Evolutionary conservation across 352 stramenopile genomes (phyloP).

Genomic region (Phytophthora niederhauseri): DNA sequence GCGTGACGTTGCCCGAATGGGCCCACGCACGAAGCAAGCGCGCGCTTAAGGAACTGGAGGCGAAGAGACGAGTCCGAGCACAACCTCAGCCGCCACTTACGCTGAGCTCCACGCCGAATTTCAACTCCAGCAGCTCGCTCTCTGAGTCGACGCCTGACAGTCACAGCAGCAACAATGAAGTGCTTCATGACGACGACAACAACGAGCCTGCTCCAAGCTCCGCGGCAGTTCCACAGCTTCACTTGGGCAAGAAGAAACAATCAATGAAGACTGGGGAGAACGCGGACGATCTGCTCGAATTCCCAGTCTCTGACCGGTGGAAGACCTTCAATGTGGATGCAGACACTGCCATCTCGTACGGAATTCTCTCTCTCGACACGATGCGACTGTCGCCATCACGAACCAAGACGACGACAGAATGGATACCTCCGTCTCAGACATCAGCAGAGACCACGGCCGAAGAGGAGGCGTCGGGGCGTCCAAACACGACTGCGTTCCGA

Average conservation of each 20-base stretch:
- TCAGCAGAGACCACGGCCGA: conserved; percentile 23
- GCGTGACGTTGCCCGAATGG: conserved; percentile 56
- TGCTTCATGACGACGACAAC: conserved; percentile 21
- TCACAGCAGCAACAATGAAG: conserved; percentile 21
- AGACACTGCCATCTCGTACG: conserved; percentile 53
- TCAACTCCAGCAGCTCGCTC: conserved; percentile 16
- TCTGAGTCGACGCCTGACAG: conserved; percentile 20
- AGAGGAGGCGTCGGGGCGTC: conserved; percentile 6
- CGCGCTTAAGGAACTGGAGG: conserved; percentile 63
- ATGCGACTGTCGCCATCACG: conserved; percentile 16
- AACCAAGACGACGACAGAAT: conserved; percentile 5
- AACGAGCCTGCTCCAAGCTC: conserved; percentile 1
- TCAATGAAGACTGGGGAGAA: conserved; percentile 14
- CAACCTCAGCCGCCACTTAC: conserved; percentile 25
- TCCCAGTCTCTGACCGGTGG: conserved; percentile 48
- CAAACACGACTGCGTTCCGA: conserved; percentile 38
- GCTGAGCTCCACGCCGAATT: conserved; percentile 30
- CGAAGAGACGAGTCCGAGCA: conserved; percentile 10
- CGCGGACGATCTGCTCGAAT: conserved; percentile 35
- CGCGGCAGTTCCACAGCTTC: conserved; percentile 10
- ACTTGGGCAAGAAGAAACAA: conserved; percentile 23
- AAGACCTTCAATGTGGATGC: conserved; percentile 50
- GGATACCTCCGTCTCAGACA: conserved; percentile 1
- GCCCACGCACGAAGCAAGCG: conserved; percentile 72
- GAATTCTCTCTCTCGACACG: conserved; percentile 49